Base-by-base conservation (phyloP, 306 rosid species). In the Medicago arabica region DNA sequence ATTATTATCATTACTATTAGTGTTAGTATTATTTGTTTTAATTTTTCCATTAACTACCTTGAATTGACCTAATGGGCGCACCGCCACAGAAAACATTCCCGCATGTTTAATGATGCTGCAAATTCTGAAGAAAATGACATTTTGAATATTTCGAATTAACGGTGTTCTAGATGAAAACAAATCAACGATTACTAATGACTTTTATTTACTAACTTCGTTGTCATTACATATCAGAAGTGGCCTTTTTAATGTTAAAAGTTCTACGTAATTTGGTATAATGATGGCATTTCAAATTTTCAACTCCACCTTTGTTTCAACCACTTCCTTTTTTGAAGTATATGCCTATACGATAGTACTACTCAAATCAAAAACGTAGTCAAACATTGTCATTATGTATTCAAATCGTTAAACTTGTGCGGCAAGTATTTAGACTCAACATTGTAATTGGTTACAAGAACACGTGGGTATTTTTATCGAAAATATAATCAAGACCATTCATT, bases 21-120 rank as follows among this genome's bases (percentile, higher is more conserved):
- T 39, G 2, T 6, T 39, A 39, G 7, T 39, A 8, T 7, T 7
- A 50, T 50, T 6, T n/a, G 9, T n/a, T 50, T 50, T 5, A 7
- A 12, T 59, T 61, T 36, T 63, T 8, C 21, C 47, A 50, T 50
- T n/a, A 69, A 49, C 16, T n/a, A 12, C 49, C 8, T 36, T 3
- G 21, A n/a, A 34, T 17, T 53, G 64, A 53, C 64, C 53, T 8
- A 17, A 2, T 53, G 18, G 2, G 3, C 8, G 51, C 65, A 38
- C 65, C 51, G 65, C 38, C 53, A 13, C 19, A 36, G 9, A 38
- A 72, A 39, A 41, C 67, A 40, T 40, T 57, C 76, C 63, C 12
- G 21, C 55, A 14, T 57, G 51, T 15, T 14, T 55, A 39, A 28
- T 75, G 62, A 62, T 69, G 8, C 7, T 39, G 46, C n/a, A 76